A percentile compares a stretch with the other conserved stretches of the same genome.
Evolutionary conservation across 2,329 filamentous ascomycete species (phyloP).

Genomic region (Herpotrichia juniperi): DNA sequence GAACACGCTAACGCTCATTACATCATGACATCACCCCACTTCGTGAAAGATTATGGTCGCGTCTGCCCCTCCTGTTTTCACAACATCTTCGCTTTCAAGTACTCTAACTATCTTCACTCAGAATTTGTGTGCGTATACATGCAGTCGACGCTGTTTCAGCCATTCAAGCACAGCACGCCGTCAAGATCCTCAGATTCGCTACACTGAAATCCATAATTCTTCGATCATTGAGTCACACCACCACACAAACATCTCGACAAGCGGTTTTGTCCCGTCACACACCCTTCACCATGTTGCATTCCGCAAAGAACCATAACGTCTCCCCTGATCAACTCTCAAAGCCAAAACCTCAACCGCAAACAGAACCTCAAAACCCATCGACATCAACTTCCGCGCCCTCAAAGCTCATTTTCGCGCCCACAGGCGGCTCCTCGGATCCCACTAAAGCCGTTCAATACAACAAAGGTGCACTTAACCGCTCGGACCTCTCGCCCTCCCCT

Average conservation of each 20-base stretch:
- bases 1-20: background rate
- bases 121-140: background rate
- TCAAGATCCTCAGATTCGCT: background rate
- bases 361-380: constrained; percentile 1
- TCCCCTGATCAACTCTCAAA: constrained; percentile 67
- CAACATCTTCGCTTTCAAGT: background rate
- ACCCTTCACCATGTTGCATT: constrained; percentile 1
- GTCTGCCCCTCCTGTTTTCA: background rate
- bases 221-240: background rate
- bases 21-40: constrained; percentile 2
- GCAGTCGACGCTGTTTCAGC: background rate
- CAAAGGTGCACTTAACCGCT: constrained; percentile 64
- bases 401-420: constrained; percentile 66
- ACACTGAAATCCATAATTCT: background rate
- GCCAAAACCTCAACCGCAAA: background rate
- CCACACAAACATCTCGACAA: background rate
- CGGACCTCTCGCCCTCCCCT: constrained; percentile 69
- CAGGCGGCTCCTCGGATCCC: constrained; percentile 56
- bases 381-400: background rate
- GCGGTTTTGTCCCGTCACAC: background rate
- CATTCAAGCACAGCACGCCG: background rate
- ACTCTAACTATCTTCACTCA: background rate
- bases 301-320: constrained; percentile 62
- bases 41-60: background rate
- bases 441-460: constrained; percentile 79